Base-by-base conservation (phyloP, 176 grass and related monocot species). In the Canna indica region DNA sequence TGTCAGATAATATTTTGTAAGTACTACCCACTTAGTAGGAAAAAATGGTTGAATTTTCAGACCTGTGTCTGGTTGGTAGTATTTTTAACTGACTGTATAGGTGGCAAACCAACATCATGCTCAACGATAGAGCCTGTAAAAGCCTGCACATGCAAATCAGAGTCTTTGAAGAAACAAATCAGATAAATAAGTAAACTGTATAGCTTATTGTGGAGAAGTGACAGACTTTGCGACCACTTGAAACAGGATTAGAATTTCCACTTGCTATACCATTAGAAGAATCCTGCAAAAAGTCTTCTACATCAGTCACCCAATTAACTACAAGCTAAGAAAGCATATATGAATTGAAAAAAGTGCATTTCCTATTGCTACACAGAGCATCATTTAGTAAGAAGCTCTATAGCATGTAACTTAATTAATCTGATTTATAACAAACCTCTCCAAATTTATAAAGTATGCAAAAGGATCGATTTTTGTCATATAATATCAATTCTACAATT, bases 51-150 rank as follows among this genome's bases (percentile, higher is more conserved):
- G 26, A 7, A 46, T 66, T 31, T 20, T 9, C 28, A 59, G 81
- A 99, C 89, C 69, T 84, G 83, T 34, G 59, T 64, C 0, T 16
- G 52, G 34, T 76, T 59, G n/a, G n/a, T n/a, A 68, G 27, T 77
- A 52, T 46, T 83, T 64, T 59, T 87, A 44, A 74, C 41, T 45
- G 72, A 78, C 57, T 92, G 68, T 56, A 79, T 67, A 31, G 64
- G 38, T 47, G 68, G 79, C 74, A 90, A 75, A 47, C 47, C 73
- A 29, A 90, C 77, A 44, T 82, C 84, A 30, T 76, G 89, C 46
- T 93, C 89, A 78, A 99, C 59, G 60, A 99, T 93, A 45, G 84
- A 88, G 53, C 94, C 89, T 4, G 79, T 85, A 69, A 96, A 96
- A 58, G 88, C 85, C 85, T 91, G 77, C 24, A 32, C 22, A 54